These are phyloP conservation scores for Salvia miltiorrhiza DNA, from an alignment of 257 asterid species.

Conservation along the genomic window DNA sequence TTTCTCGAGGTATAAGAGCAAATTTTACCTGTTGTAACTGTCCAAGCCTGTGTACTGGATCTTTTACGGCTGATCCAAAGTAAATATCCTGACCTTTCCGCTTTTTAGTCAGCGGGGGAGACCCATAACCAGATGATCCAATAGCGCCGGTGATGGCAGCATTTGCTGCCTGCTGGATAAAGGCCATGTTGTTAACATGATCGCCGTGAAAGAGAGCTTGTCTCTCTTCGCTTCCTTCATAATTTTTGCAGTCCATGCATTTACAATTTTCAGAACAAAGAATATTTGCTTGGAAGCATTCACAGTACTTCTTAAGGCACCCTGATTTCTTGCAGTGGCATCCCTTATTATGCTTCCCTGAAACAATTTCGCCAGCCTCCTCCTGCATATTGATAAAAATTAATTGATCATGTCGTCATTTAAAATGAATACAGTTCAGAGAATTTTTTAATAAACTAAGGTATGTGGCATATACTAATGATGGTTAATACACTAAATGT, in stretches of 20 bases:
- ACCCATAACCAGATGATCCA: slow-evolving; percentile 85
- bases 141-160: slow-evolving; percentile 94
- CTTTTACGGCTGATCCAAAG: slow-evolving; percentile 54
- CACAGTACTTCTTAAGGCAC: slow-evolving; percentile 92
- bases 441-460: too few species aligned
- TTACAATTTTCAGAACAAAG: slow-evolving; percentile 93
- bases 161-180: slow-evolving; percentile 91
- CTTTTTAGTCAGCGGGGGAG: slow-evolving; percentile 74
- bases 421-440: too few species aligned
- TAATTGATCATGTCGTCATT: slow-evolving; percentile 12
- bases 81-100: slow-evolving; percentile 68
- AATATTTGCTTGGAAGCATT: slow-evolving; percentile 92
- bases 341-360: slow-evolving; percentile 87
- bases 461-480: too few species aligned
- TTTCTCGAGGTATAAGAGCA: slow-evolving; percentile 13
- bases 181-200: slow-evolving; percentile 58
- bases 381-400: slow-evolving; percentile 41
- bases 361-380: slow-evolving; percentile 52
- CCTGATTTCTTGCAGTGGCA: slow-evolving; percentile 97
- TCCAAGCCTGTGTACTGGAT: slow-evolving; percentile 40
- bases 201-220: slow-evolving; percentile 84
- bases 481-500: too few species aligned
- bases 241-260: slow-evolving; percentile 93
- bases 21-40: slow-evolving; percentile 68
- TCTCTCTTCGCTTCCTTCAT: slow-evolving; percentile 89